Conservation (phyloP, 345 rosid species). For the Theobroma cacao region DNA sequence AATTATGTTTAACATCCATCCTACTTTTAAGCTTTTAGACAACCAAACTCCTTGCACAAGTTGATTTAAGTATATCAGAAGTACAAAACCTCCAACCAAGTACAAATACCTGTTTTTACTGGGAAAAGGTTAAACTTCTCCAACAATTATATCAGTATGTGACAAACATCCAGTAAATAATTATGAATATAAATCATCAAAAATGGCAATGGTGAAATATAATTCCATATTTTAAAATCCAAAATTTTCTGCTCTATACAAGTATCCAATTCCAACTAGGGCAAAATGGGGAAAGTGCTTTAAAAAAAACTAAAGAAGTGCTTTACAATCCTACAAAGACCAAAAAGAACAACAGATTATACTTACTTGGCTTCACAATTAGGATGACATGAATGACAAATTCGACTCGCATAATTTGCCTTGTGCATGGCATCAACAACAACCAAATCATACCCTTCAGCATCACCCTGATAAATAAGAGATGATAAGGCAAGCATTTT, state of each 20-base stretch:
- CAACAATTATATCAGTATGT: neutral
- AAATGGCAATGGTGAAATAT: neutral
- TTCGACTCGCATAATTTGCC: conserved; percentile 98
- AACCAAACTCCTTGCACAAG: neutral
- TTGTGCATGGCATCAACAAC: conserved; percentile 99
- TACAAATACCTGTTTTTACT: neutral
- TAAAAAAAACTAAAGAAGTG: neutral
- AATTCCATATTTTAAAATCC: neutral
- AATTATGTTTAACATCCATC: neutral
- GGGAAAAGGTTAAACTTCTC: neutral
- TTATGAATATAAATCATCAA: neutral
- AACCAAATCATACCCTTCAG: conserved; percentile 99
- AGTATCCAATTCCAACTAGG: neutral
- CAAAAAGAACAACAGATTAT: conserved; percentile 5
- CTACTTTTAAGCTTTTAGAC: neutral
- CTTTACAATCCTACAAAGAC: neutral
- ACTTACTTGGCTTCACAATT: conserved; percentile 99
- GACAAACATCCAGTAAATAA: neutral
- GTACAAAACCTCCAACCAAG: neutral
- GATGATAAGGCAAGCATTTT: conserved; percentile 23
- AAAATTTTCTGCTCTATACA: neutral
- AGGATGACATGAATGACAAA: conserved; percentile 99
- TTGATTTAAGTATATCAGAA: neutral
- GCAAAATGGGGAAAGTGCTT: neutral
- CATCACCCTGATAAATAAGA: conserved; percentile 76